These are phyloP conservation scores for Phytophthora podocarpi DNA, from an alignment of 352 stramenopile genomes.

Conservation along the genomic window DNA sequence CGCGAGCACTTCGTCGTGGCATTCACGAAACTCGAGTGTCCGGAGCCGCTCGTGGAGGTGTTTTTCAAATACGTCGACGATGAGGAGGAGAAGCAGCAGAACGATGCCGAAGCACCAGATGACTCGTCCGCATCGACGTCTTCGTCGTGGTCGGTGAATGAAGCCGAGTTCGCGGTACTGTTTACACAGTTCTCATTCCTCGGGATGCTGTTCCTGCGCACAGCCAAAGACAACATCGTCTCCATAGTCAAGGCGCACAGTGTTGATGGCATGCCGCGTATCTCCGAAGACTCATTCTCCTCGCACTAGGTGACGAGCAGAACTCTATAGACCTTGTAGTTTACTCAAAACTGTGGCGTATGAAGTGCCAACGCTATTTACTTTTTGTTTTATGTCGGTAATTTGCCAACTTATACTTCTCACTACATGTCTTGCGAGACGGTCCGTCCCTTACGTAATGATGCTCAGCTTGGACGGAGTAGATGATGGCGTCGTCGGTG, in stretches of 20 bases:
- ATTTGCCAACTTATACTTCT: constrained; percentile 3
- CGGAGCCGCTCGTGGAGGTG: constrained; percentile 51
- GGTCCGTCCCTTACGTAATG: constrained; percentile 10
- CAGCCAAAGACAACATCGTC: constrained; percentile 67
- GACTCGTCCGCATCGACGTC: constrained; percentile 6
- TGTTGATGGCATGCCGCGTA: constrained; percentile 55
- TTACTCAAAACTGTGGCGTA: constrained; percentile 20
- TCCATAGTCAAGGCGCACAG: constrained; percentile 53
- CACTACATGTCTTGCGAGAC: background rate
- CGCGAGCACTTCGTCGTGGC: constrained; percentile 48
- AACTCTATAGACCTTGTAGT: constrained; percentile 16
- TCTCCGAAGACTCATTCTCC: constrained; percentile 53
- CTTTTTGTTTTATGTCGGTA: constrained; percentile 5
- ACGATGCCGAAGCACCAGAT: background rate
- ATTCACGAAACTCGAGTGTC: constrained; percentile 66
- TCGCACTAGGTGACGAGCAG: constrained; percentile 1
- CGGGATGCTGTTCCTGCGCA: constrained; percentile 66
- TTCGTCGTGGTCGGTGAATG: constrained; percentile 42
- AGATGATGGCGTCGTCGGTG: constrained; percentile 7
- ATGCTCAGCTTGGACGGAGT: constrained; percentile 25
- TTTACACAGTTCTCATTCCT: constrained; percentile 71
- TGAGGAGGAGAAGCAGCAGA: constrained; percentile 34
- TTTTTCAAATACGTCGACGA: constrained; percentile 68
- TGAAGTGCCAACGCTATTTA: constrained; percentile 16
- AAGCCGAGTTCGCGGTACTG: constrained; percentile 47